Evolutionary conservation across 2,329 filamentous ascomycete species (phyloP), one percentile per base, ranked within the genome.

Genomic region (Huntiella decipiens): DNA sequence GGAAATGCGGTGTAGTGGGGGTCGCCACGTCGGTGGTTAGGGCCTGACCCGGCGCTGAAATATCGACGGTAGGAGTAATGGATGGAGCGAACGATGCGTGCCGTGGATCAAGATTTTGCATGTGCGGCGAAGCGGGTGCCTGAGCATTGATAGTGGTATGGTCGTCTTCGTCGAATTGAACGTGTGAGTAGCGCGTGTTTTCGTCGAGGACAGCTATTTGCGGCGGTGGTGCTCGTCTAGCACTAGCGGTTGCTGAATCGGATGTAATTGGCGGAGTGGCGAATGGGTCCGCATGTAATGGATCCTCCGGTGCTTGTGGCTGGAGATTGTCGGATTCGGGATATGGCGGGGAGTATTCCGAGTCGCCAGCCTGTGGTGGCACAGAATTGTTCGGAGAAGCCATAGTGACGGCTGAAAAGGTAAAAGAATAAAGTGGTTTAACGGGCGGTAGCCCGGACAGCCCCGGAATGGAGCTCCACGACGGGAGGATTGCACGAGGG

Each of bases 371-470:
- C 17, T 10, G 33, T 44, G 42, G 32, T 38, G 35, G 16, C 15
- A 28, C 10, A 43, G 28, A 35, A 15, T 41, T 32, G 28, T 49
- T 37, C 22, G 38, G 38, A 13, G 38, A 49, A 5, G 47, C 38
- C 47, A 49, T 49, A 4, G 43, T 43, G 22, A 5, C 7, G 7
- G 22, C 22, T 28, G 43, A 43, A 35, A 45, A 49, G 33, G 43
- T 40, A 44, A 22, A 39, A 39, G 13, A 15, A 38, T 39, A 39
- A 12, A 16, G 37, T 39, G 44, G 34, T 43, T 47, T 50, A 50
- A 39, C 48, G 48, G 48, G 48, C 48, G 44, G 38, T 47, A 35
- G 44, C 48, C 48, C 48, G 48, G 31, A 50, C 44, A 50, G 48
- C 48, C 44, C 48, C 44, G 48, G 44, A 50, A 46, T 50, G 44